A percentile compares a stretch with the other conserved stretches of the same genome.
Conservation (phyloP, 805 yeast species). For the Wickerhamomyces mucosus region DNA sequence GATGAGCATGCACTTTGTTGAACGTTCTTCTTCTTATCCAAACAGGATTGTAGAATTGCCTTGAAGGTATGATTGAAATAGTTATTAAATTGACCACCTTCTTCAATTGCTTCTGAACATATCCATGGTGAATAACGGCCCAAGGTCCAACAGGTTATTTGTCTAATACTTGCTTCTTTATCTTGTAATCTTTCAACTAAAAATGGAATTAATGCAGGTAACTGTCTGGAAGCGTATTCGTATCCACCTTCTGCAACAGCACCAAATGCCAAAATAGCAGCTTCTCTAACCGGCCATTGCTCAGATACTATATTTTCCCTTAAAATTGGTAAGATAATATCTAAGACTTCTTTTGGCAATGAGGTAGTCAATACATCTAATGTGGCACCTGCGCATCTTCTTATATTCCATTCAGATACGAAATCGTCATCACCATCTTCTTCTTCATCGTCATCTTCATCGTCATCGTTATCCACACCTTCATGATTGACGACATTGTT, state of each 20-base stretch:
- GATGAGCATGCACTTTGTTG: conserved; percentile 92
- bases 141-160: conserved; percentile 92
- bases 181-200: conserved; percentile 74
- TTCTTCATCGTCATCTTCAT: conserved; percentile 57
- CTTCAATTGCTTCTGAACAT: conserved; percentile 47
- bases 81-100: conserved; percentile 50
- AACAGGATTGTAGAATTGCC: conserved; percentile 61
- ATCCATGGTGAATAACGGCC: conserved; percentile 83
- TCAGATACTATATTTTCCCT: conserved; percentile 58
- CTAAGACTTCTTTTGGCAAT: conserved; percentile 58
- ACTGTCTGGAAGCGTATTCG: conserved; percentile 55
- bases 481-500: no score
- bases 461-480: conserved; percentile 40
- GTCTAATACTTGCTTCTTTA: conserved; percentile 74
- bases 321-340: conserved; percentile 62
- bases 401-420: conserved; percentile 75
- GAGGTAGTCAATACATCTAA: conserved; percentile 69
- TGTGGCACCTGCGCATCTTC: conserved; percentile 93
- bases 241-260: conserved; percentile 89
- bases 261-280: conserved; percentile 89
- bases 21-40: conserved; percentile 84
- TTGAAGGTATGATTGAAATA: conserved; percentile 73
- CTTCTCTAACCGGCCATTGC: conserved; percentile 88
- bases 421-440: conserved; percentile 64
- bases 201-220: conserved; percentile 78